Percentiles rank a stretch among this genome's conserved stretches.
Evolutionary conservation across 129 eudicot species (phyloP).

Genomic region (Lactuca sativa): DNA sequence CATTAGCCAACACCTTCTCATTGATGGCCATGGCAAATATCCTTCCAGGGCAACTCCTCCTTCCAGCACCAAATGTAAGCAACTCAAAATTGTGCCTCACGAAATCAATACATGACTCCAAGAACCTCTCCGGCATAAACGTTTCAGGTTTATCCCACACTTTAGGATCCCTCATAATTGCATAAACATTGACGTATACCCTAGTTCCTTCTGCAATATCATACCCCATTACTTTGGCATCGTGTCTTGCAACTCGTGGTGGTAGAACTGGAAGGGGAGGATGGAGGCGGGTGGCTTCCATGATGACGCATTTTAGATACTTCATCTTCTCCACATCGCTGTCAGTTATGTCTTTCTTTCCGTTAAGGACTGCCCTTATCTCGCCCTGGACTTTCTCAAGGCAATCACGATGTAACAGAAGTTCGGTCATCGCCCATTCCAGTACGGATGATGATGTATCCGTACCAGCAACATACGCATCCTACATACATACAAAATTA

Average conservation of each 20-base stretch:
- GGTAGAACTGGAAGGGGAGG: conserved; percentile 8
- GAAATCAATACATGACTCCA: conserved; percentile 8
- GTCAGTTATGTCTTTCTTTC: conserved; percentile 9
- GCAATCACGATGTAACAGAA: neutral
- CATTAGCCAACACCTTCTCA: conserved; percentile 3
- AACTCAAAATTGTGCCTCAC: conserved; percentile 2
- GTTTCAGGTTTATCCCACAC: conserved; percentile 11
- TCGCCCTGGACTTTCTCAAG: conserved; percentile 8
- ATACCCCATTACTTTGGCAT: neutral
- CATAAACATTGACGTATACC: conserved; percentile 12
- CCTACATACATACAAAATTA: conserved; percentile 23
- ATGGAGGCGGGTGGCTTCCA: conserved; percentile 8
- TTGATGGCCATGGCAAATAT: conserved; percentile 3
- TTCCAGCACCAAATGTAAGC: conserved; percentile 5
- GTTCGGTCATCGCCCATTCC: conserved; percentile 13
- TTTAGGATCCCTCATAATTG: conserved; percentile 13
- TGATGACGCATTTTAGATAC: conserved; percentile 10
- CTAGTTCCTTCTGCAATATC: neutral
- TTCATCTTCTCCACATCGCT: conserved; percentile 14
- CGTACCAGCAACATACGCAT: neutral
- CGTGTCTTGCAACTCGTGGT: conserved; percentile 1
- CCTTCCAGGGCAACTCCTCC: conserved; percentile 16
- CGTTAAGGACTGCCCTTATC: neutral
- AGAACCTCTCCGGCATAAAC: conserved; percentile 15
- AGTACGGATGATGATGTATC: neutral